Conservation (phyloP, 306 rosid genomes). For the Begonia peltatifolia region DNA sequence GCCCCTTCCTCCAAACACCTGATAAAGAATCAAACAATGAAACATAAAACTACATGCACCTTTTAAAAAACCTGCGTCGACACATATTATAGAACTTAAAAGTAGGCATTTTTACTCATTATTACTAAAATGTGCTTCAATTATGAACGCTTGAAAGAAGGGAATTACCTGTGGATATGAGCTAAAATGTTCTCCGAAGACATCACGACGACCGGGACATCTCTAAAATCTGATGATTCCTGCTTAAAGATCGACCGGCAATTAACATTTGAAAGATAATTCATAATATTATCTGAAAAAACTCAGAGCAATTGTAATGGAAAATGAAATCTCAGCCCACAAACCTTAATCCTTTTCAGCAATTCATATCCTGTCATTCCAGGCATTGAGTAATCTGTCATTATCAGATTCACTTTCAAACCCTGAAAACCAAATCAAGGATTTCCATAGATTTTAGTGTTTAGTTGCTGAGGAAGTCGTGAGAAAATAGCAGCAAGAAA, state of each 20-base stretch:
- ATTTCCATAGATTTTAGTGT: background rate
- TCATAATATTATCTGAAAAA: background rate
- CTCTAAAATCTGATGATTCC: conserved; percentile 78
- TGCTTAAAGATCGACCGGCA: conserved; percentile 21
- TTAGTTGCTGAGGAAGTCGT: background rate
- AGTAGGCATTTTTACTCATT: too few species aligned
- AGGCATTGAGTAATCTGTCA: conserved; percentile 97
- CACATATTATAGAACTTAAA: too few species aligned
- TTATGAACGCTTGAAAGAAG: background rate
- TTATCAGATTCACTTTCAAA: conserved; percentile 76
- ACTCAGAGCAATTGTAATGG: too few species aligned
- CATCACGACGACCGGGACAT: conserved; percentile 92
- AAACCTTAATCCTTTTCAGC: conserved; percentile 79
- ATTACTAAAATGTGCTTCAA: too few species aligned
- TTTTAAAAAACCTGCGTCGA: too few species aligned
- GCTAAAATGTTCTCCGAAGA: conserved; percentile 83
- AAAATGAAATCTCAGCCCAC: background rate
- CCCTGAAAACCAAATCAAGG: conserved; percentile 22
- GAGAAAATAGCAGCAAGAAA: background rate
- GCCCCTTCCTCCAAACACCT: conserved; percentile 99
- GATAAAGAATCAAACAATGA: conserved; percentile 1
- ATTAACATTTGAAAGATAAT: background rate
- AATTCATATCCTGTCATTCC: conserved; percentile 96
- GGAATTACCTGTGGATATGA: conserved; percentile 68
- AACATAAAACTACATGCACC: background rate